Base-by-base conservation (phyloP, 2,329 filamentous ascomycete species). In the Colletotrichum tabaci region DNA sequence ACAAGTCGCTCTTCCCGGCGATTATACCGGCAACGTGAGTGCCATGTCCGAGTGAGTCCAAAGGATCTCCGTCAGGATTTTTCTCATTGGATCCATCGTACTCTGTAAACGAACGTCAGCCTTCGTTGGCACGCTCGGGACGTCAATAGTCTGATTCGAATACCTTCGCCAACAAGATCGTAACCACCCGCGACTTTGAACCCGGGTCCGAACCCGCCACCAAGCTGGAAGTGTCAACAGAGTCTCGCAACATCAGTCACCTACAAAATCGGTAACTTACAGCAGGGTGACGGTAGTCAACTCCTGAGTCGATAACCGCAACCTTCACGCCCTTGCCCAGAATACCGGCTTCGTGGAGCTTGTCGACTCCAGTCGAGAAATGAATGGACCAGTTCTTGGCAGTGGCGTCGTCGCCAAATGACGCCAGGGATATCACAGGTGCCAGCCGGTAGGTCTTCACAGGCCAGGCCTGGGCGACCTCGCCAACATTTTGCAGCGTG, bases 311-410 rank as follows among this genome's bases (percentile, higher is more conserved):
- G 3, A 76, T 71, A 0, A 76, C 63, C 2, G 65, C 75, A 21
- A 76, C 57, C 52, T 66, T 75, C 3, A 62, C 74, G 0, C 75
- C 75, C 35, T 74, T 75, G 7, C 75, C 75, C 21, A 66, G 61
- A 12, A 72, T n/a, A 0, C 74, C 75, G 4, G 66, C 61, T 12
- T 66, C 62, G 10, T 76, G 75, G 2, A 73, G 66, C 50, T 72
- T 74, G 53, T 74, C 66, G 1, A 76, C 75, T 0, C 75, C 75
- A 0, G 74, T 76, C 0, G 67, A 63, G 26, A 55, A 58, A 35
- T 76, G 75, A 55, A 79, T 71, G 2, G 80, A 80, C 66, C 81
- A 82, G 44, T 81, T 82, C 53, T 61, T 71, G 50, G 60, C 74
- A 69, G 73, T 61, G 0, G 75, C 77, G 8, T 76, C 74, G 18